phyloP scores from a whole-genome alignment of 345 rosid genomes.

The Gossypium herbaceum region DNA sequence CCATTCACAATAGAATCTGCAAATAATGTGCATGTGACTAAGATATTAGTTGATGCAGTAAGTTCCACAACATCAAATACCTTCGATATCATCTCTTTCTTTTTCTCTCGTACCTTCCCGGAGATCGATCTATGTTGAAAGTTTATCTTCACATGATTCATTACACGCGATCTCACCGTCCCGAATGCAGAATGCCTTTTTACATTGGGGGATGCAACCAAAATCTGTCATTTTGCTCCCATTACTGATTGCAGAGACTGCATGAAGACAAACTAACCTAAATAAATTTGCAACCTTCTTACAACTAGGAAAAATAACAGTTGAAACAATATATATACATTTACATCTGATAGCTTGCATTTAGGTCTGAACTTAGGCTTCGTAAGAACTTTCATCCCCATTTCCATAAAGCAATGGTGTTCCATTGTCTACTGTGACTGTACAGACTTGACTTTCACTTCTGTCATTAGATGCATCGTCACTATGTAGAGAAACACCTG shows the following conservation, averaged over 20 bases:
- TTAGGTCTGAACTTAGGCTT: not conserved
- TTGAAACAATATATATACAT: not conserved
- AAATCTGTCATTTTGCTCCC: not conserved
- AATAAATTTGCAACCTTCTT: not conserved
- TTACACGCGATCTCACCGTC: not conserved
- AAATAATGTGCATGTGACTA: not conserved
- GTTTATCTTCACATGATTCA: not conserved
- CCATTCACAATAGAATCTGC: not conserved
- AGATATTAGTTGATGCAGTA: not conserved
- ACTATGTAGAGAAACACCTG: slow-evolving; percentile 73
- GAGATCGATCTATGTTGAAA: not conserved
- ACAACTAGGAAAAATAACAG: not conserved
- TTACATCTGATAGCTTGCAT: not conserved
- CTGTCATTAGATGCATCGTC: slow-evolving; percentile 62
- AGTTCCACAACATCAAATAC: not conserved
- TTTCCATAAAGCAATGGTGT: slow-evolving; percentile 42
- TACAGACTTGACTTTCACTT: slow-evolving; percentile 16
- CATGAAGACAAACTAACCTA: not conserved
- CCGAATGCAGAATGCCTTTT: not conserved
- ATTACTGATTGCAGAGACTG: not conserved
- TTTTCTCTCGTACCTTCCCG: not conserved
- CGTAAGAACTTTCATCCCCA: not conserved
- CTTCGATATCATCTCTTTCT: not conserved
- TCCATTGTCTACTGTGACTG: slow-evolving; percentile 24
- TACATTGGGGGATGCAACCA: not conserved